Evolutionary conservation across 1,139 yeast species (phyloP).

Genomic region (Debaryomycetaceae sp.): DNA sequence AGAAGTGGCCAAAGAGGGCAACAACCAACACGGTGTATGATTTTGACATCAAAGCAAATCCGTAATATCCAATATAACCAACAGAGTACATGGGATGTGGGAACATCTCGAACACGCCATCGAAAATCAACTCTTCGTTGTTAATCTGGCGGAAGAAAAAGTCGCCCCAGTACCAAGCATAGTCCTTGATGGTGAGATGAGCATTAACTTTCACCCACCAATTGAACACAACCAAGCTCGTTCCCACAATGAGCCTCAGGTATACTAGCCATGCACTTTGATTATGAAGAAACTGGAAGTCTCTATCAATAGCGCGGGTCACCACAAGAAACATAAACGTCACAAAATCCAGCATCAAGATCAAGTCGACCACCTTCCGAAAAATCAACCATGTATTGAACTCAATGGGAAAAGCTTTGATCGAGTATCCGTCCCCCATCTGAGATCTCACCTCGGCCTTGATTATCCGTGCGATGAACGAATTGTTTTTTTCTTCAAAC

Average conservation of each 20-base stretch:
- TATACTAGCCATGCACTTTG: constrained; percentile 36
- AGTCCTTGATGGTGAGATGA: constrained; percentile 84
- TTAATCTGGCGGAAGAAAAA: constrained; percentile 78
- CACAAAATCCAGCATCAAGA: constrained; percentile 82
- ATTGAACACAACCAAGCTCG: constrained; percentile 60
- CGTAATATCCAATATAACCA: constrained; percentile 86
- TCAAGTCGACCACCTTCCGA: constrained; percentile 76
- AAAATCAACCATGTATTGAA: constrained; percentile 82
- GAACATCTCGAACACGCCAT: constrained; percentile 87
- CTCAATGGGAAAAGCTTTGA: constrained; percentile 60
- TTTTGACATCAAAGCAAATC: constrained; percentile 74
- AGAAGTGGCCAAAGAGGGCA: constrained; percentile 73
- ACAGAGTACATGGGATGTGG: constrained; percentile 95
- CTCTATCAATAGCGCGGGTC: constrained; percentile 47
- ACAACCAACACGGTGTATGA: constrained; percentile 70
- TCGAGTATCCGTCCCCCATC: constrained; percentile 52
- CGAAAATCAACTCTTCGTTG: constrained; percentile 75
- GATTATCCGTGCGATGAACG: constrained; percentile 41
- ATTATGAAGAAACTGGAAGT: constrained; percentile 36
- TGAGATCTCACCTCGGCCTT: constrained; percentile 51
- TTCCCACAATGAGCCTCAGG: constrained; percentile 41
- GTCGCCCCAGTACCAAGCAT: constrained; percentile 97
- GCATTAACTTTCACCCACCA: constrained; percentile 89
- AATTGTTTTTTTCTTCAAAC: constrained; percentile 35
- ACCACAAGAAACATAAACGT: constrained; percentile 70